These are phyloP conservation scores for Oldenlandia corymbosa DNA, from an alignment of 257 asterid genomes.

Conservation along the genomic window DNA sequence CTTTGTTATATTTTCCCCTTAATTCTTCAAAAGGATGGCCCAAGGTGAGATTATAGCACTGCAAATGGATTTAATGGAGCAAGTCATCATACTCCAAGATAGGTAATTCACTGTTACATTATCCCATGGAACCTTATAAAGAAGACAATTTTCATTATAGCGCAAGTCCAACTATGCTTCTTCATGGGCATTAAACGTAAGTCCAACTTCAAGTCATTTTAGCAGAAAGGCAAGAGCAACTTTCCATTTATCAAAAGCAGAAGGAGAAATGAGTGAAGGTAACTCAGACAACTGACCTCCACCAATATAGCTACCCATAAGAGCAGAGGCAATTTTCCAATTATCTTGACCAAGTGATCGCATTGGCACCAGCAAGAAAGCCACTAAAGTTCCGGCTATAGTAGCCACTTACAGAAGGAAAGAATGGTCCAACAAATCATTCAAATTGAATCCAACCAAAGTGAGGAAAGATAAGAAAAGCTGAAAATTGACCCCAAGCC, in stretches of 20 bases:
- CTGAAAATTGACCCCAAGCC: too few relatives aligned
- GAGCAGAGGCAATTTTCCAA: slow-evolving; percentile 86
- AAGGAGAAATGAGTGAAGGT: not conserved
- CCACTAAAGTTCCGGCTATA: slow-evolving; percentile 56
- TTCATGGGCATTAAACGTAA: not conserved
- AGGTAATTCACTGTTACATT: too few relatives aligned
- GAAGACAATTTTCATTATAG: too few relatives aligned
- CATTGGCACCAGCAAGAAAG: slow-evolving; percentile 76
- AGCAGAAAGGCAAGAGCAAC: not conserved
- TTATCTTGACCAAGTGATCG: slow-evolving; percentile 72
- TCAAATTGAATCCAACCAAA: not conserved
- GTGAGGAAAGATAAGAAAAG: not conserved
- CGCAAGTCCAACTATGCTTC: too few relatives aligned
- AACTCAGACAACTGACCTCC: slow-evolving; percentile 48
- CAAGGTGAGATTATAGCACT: not conserved
- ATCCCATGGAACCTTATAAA: too few relatives aligned
- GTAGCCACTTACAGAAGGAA: slow-evolving; percentile 65
- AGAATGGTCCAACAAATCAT: not conserved
- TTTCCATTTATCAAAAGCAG: not conserved
- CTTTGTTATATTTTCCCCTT: not conserved
- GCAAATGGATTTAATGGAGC: not conserved
- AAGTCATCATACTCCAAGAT: not conserved
- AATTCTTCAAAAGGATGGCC: not conserved
- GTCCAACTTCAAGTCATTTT: not conserved
- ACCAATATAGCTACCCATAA: slow-evolving; percentile 90